Evolutionary conservation across 2,329 filamentous ascomycete species (phyloP), one percentile per base, ranked within the genome.

Genomic region (Blastomyces percursus): DNA sequence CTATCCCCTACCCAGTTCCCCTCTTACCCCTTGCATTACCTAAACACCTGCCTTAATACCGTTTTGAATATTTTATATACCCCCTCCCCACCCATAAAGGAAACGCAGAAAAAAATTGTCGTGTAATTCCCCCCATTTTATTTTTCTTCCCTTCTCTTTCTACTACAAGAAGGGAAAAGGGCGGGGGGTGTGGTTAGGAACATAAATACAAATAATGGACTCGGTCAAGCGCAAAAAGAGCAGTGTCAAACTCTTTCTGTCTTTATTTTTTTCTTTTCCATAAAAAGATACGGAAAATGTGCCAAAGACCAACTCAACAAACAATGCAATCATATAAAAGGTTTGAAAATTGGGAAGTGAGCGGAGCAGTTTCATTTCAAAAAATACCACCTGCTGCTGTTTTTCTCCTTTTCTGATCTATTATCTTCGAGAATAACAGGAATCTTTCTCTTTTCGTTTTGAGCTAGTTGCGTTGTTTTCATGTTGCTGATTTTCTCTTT

Each of bases 61-160:
- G 46, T 61, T 56, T 54, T 61, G 59, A 60, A 60, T 52, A 60
- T 32, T 55, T 38, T 61, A 54, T 61, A 61, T 61, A 54, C 40
- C 35, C 38, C 35, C 50, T 35, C 59, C 32, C 32, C 32, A 42
- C 16, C 16, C 16, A 32, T 32, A 60, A 21, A 21, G 51, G 12
- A n/a, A n/a, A 21, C 32, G 1, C 40, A 5, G 2, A 35, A 35
- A 40, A 38, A 12, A 5, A 30, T 54, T 54, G 27, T n/a, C 51
- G 30, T 35, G 51, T 32, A 32, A 32, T n/a, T 19, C 16, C 27
- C 51, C 16, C 30, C 46, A 2, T 16, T 42, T 16, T 3, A 16
- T 42, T 42, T 42, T 11, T 50, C 21, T 50, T 24, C 24, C 48
- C 24, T 21, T 50, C 21, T n/a, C 21, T 21, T 50, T 50, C 24